Evolutionary conservation across 1,284 basidiomycete genomes (phyloP), one percentile per base, ranked within the genome.

Genomic region (Termitomyces sp.): DNA sequence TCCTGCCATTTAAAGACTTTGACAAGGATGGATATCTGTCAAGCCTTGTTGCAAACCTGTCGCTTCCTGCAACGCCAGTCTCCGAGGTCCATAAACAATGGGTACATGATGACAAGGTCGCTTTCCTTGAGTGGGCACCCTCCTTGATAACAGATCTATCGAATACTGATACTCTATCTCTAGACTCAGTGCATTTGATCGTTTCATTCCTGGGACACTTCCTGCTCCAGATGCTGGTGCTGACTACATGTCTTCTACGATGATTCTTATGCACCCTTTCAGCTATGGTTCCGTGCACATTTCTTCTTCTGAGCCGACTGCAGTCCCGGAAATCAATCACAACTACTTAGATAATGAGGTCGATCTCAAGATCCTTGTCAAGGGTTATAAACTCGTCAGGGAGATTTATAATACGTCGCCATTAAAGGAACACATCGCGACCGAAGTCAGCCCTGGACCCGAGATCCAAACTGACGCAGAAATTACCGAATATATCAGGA

Each of bases 291-390:
- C 63, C 0, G 60, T 65, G 9, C 72, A 74, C 55, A 69, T 75
- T 39, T 65, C 66, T 4, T 72, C 72, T 1, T 39, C 62, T 7
- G 67, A 78, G 60, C 75, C 75, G 0, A 58, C 65, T 5, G 68
- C 65, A 3, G 67, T 74, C 52, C 76, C 78, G 0, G 57, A 66
- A 36, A 68, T 80, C 28, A 71, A 80, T 52, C 73, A 74, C 39
- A 66, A 68, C 19, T 51, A 55, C 5, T 45, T 58, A 2, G 52
- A 55, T 19, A 51, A 52, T 43, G 50, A 52, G 1, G 38, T 50
- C 1, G 56, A 60, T 34, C 6, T 60, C 0, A 42, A 45, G 19
- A 42, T 60, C 9, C 43, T 58, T 5, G 40, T 53, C 4, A 30
- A 52, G 3, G 50, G 45, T 0, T 34, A 43, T 12, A 57, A 44